Evolutionary conservation across 768 basidiomycete genomes (phyloP).

Genomic region (Daedaleopsis nitida): DNA sequence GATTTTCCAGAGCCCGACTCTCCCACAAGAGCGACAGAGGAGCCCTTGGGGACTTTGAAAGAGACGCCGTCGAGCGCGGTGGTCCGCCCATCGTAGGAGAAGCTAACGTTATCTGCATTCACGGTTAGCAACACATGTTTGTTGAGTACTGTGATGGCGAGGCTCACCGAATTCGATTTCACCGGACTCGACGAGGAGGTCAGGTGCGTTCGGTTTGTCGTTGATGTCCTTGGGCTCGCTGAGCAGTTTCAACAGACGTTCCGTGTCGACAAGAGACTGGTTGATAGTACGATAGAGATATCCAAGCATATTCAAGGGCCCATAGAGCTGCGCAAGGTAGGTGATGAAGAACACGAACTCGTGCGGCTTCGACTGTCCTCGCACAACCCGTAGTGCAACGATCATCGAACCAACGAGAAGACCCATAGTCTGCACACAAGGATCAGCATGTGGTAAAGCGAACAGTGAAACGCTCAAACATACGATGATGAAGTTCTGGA

Average conservation of each 20-base stretch:
- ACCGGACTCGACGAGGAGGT: constrained; percentile 70
- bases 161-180: constrained; percentile 85
- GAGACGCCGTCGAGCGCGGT: constrained; percentile 76
- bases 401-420: constrained; percentile 82
- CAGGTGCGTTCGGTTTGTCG: constrained; percentile 74
- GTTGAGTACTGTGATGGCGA: constrained; percentile 5
- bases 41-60: constrained; percentile 86
- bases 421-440: constrained; percentile 58
- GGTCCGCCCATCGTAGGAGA: constrained; percentile 78
- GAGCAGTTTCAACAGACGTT: constrained; percentile 79
- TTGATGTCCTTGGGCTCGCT: constrained; percentile 83
- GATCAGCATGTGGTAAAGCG: not conserved
- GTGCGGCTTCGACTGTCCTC: constrained; percentile 50
- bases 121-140: not conserved
- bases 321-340: constrained; percentile 78
- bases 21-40: constrained; percentile 88
- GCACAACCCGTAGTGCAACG: constrained; percentile 69
- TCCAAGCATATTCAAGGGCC: constrained; percentile 76
- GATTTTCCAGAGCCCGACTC: constrained; percentile 83
- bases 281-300: constrained; percentile 78
- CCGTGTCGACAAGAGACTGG: constrained; percentile 78
- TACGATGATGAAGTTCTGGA: constrained; percentile 82
- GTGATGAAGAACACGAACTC: constrained; percentile 82
- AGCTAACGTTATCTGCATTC: constrained; percentile 72
- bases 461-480: constrained; percentile 25